Evolutionary conservation across 2,329 filamentous ascomycete species (phyloP).

Genomic region (Ophiostoma tasmaniense): DNA sequence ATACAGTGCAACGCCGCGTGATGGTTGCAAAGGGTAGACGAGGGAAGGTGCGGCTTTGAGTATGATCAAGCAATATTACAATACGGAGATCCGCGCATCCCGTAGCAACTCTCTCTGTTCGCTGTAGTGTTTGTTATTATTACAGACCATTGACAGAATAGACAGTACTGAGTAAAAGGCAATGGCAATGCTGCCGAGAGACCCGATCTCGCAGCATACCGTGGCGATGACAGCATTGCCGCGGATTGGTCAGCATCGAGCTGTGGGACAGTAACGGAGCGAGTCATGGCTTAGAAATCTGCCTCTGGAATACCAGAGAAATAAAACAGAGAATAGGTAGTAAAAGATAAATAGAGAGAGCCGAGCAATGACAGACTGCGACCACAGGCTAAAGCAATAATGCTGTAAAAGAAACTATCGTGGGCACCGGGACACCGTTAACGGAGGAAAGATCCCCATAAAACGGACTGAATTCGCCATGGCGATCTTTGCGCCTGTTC

Average conservation of each 20-base stretch:
- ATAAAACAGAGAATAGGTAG: not conserved
- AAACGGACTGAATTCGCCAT: not conserved
- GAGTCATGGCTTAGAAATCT: not conserved
- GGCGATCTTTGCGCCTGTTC: not conserved
- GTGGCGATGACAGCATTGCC: not conserved
- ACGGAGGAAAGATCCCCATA: slow-evolving; percentile 12
- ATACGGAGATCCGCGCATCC: slow-evolving; percentile 15
- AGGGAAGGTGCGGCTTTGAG: slow-evolving; percentile 1
- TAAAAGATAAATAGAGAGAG: not conserved
- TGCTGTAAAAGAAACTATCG: not conserved
- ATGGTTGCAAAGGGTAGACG: not conserved
- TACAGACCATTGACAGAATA: not conserved
- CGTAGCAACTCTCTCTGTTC: not conserved
- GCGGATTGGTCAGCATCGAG: slow-evolving; percentile 15
- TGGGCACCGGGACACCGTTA: slow-evolving; percentile 6
- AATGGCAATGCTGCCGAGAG: not conserved
- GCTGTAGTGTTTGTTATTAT: no score
- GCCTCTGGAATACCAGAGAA: not conserved
- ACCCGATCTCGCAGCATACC: slow-evolving; percentile 8
- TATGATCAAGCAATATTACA: not conserved
- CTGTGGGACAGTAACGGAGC: not conserved
- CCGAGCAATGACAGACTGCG: not conserved
- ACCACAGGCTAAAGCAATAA: not conserved
- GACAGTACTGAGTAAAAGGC: not conserved
- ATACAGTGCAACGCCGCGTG: not conserved